Conservation (phyloP, 495 filamentous ascomycete genomes). For the Chaetomium fimeti region DNA sequence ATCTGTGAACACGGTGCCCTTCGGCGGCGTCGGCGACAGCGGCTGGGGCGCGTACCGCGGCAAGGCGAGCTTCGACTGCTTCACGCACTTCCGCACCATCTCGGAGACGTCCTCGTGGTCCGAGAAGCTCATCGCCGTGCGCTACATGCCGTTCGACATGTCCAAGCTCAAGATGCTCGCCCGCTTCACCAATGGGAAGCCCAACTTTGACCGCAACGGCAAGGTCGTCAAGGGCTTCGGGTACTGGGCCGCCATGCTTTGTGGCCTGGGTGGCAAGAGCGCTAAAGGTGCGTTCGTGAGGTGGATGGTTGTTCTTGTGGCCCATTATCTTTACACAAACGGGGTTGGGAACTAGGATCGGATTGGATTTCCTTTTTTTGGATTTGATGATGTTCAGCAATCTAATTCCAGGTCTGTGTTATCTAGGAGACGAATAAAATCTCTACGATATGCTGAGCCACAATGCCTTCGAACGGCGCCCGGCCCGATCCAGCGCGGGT, state of each 20-base stretch:
- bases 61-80: conserved; percentile 77
- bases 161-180: conserved; percentile 55
- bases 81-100: conserved; percentile 74
- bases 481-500: background rate
- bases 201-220: conserved; percentile 83
- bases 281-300: conserved; percentile 50
- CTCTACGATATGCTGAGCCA: conserved; percentile 7
- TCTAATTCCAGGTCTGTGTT: conserved; percentile 11
- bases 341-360: background rate
- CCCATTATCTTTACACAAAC: conserved; percentile 21
- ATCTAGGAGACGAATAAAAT: conserved; percentile 24
- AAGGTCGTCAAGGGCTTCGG: conserved; percentile 49
- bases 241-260: conserved; percentile 49
- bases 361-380: conserved; percentile 12
- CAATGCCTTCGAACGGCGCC: background rate
- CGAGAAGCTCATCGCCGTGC: conserved; percentile 67
- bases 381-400: conserved; percentile 12
- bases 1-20: conserved; percentile 70
- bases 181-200: conserved; percentile 56
- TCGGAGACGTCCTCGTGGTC: conserved; percentile 78
- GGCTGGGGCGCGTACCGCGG: conserved; percentile 85
- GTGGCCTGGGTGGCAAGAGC: conserved; percentile 47
- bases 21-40: conserved; percentile 87
- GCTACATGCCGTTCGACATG: conserved; percentile 74
- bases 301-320: conserved; percentile 45